phyloP scores from a whole-genome alignment of 371 early-diverging fungal species.

The Mortierella sp. region DNA sequence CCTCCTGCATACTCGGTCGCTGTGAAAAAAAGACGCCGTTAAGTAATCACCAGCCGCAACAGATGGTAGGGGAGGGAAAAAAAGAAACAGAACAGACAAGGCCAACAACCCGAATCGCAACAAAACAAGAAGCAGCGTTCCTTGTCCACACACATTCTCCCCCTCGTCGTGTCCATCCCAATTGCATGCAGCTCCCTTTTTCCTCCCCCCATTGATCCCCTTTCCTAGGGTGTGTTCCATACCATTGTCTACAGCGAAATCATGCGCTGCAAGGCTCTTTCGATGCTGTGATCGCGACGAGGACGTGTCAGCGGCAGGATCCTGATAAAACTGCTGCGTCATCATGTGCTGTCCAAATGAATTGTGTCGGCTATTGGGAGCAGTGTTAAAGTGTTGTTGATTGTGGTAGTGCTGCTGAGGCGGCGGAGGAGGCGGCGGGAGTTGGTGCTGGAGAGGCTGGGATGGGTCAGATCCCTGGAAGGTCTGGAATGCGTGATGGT shows the following conservation, averaged over 20 bases:
- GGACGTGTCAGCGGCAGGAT: conserved; percentile 12
- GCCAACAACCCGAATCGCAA: too few relatives aligned
- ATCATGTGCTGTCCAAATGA: conserved; percentile 20
- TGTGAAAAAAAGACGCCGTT: too few relatives aligned
- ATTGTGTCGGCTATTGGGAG: conserved; percentile 18
- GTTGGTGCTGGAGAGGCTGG: conserved; percentile 8
- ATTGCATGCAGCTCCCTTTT: not conserved
- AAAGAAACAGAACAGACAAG: too few relatives aligned
- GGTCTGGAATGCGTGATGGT: too few relatives aligned
- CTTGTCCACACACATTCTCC: too few relatives aligned
- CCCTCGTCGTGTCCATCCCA: conserved; percentile 14
- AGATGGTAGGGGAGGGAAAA: too few relatives aligned
- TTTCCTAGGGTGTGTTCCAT: too few relatives aligned
- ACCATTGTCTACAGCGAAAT: conserved; percentile 12
- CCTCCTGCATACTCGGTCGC: too few relatives aligned
- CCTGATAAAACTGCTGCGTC: conserved; percentile 28
- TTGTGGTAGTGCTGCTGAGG: conserved; percentile 9
- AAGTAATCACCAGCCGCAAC: too few relatives aligned
- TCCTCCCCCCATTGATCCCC: too few relatives aligned
- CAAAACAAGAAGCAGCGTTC: too few relatives aligned
- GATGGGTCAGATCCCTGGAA: not conserved
- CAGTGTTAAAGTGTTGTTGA: conserved; percentile 24
- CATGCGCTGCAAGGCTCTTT: conserved; percentile 48
- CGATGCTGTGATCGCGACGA: conserved; percentile 23
- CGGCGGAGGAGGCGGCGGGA: not conserved